A percentile compares a stretch with the other conserved stretches of the same genome.
These are phyloP conservation scores for Phaeosphaeria sp. DNA, from an alignment of 2,329 filamentous ascomycete species.

Conservation along the genomic window DNA sequence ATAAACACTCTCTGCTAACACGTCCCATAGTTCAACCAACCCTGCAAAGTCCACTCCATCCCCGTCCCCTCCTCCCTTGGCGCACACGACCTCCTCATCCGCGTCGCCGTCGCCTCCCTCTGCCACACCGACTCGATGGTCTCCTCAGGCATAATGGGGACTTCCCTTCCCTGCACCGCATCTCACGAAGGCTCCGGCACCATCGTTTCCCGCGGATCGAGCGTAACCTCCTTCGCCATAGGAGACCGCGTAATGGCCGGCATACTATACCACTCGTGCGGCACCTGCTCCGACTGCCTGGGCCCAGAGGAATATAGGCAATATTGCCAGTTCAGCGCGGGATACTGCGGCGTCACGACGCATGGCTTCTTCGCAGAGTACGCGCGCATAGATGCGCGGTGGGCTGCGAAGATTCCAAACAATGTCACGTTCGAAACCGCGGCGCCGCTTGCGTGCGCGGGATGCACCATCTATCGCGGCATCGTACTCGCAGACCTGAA, in stretches of 20 bases:
- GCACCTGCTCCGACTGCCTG: conserved; percentile 60
- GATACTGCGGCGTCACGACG: conserved; percentile 41
- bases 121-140: conserved; percentile 71
- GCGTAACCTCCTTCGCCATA: conserved; percentile 52
- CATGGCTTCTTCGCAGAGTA: conserved; percentile 61
- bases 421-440: conserved; percentile 26
- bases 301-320: conserved; percentile 59
- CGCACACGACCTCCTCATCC: conserved; percentile 65
- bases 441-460: conserved; percentile 37
- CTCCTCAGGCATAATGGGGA: conserved; percentile 56
- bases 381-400: conserved; percentile 22
- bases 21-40: conserved; percentile 56
- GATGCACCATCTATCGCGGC: conserved; percentile 73
- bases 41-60: conserved; percentile 61
- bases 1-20: not conserved
- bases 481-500: conserved; percentile 76
- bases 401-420: conserved; percentile 27
- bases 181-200: conserved; percentile 61
- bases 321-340: conserved; percentile 54
- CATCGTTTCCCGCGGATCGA: conserved; percentile 56
- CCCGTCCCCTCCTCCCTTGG: conserved; percentile 56
- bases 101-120: conserved; percentile 65
- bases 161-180: conserved; percentile 57
- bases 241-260: conserved; percentile 66
- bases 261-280: conserved; percentile 61